These are phyloP conservation scores for Eucalyptus marginata DNA, from an alignment of 345 rosid species.

Conservation along the genomic window DNA sequence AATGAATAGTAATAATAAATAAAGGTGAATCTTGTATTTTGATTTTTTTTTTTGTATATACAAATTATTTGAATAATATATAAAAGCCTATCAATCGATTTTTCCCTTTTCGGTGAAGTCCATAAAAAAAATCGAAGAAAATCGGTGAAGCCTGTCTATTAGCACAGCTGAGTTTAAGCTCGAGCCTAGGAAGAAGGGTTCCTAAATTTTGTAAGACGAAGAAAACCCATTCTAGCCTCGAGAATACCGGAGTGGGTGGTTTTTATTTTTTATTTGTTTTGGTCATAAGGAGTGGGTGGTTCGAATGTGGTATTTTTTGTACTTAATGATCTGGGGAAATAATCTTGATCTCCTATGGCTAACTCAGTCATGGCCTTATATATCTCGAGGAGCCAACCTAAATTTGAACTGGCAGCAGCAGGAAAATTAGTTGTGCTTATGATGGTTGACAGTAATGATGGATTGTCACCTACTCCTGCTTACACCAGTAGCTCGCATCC, in stretches of 20 bases:
- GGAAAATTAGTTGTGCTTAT: background rate
- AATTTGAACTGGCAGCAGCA: background rate
- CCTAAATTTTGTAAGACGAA: background rate
- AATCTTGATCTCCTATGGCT: background rate
- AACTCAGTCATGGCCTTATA: too few species aligned
- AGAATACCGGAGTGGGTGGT: background rate
- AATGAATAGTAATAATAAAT: too few species aligned
- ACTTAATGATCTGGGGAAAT: background rate
- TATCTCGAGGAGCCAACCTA: background rate
- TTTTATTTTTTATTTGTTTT: too few species aligned
- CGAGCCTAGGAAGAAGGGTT: background rate
- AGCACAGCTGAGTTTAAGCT: background rate
- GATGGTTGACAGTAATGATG: background rate
- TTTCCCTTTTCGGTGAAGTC: too few species aligned
- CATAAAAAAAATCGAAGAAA: too few species aligned
- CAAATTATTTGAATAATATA: too few species aligned
- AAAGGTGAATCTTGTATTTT: too few species aligned
- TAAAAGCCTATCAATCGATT: too few species aligned
- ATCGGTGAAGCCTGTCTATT: too few species aligned
- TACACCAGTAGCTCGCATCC: background rate
- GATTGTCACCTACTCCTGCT: background rate
- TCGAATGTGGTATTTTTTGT: background rate
- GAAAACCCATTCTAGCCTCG: background rate
- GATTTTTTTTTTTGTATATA: too few species aligned
- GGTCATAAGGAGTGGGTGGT: background rate